Base-by-base conservation (phyloP, 106 monocot genomes). In the Hemerocallis citrina region DNA sequence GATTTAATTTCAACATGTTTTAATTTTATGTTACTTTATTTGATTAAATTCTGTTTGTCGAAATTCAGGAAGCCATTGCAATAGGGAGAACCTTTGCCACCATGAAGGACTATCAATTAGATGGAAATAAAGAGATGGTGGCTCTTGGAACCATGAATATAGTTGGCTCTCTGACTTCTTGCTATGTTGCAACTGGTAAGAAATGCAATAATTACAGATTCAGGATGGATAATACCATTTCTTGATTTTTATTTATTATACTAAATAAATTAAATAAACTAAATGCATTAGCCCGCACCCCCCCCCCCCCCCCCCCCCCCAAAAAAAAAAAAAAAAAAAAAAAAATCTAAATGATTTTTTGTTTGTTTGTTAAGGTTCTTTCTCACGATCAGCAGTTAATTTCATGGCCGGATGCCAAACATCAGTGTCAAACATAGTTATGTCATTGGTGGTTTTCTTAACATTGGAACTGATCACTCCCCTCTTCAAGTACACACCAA, bases 111-210 rank as follows among this genome's bases (percentile, higher is more conserved):
- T 91, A 91, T 46, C 75, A 79, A 17, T 57, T 91, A 49, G 85
- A 91, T 68, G 90, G 90, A 57, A 91, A 91, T 73, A 82, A 82
- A 49, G 90, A 91, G 65, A 91, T 91, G 90, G 64, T 91, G 12
- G 90, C 85, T 0, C 58, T 91, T 54, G 90, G 90, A 56, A 68
- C 76, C 0, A 91, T 91, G 90, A 91, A 91, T 37, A 59, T 91
- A 14, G 60, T 72, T 31, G 90, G 90, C 28, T 91, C 90, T 2
- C 42, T 91, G 76, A 74, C 85, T 68, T 91, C 90, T 52, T 91
- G 90, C 65, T 82, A 85, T 27, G 57, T 82, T 20, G 76, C 82
- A 21, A 91, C 90, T 28, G 90, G 90, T 91, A 78, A 58, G 28
- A 35, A 55, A 62, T 12, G 15, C 12, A 50, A 47, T 47, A 22